Evolutionary conservation across 805 yeast genomes (phyloP).

Genomic region (Nakazawaea ishiwadae): DNA sequence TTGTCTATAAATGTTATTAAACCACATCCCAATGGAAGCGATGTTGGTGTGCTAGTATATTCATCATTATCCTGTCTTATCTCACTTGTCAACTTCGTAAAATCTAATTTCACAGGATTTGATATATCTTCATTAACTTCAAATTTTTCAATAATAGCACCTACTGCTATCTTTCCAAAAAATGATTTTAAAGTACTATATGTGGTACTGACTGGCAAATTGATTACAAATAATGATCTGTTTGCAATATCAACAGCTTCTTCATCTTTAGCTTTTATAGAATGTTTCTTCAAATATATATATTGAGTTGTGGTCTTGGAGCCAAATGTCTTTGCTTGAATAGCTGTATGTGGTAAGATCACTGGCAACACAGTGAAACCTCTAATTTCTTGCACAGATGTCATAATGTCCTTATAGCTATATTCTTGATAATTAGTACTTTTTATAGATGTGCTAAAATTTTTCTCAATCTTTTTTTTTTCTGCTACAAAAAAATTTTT

Average conservation of each 20-base stretch:
- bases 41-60: conserved; percentile 28
- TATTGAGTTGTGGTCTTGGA: conserved; percentile 42
- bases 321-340: conserved; percentile 14
- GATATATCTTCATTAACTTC: conserved; percentile 32
- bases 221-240: conserved; percentile 68
- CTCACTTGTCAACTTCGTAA: conserved; percentile 58
- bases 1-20: conserved; percentile 72
- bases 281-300: conserved; percentile 63
- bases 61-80: conserved; percentile 30
- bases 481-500: too few species aligned
- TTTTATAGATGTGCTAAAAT: too few species aligned
- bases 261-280: conserved; percentile 28
- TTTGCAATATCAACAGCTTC: conserved; percentile 38
- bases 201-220: conserved; percentile 64
- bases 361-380: conserved; percentile 54
- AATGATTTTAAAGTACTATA: conserved; percentile 48
- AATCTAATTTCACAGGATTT: conserved; percentile 42
- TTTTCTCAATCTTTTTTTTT: too few species aligned
- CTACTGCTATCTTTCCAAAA: conserved; percentile 56
- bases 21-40: conserved; percentile 70
- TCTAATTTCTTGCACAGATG: conserved; percentile 39
- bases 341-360: conserved; percentile 28
- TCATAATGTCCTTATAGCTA: neutral
- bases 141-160: conserved; percentile 52
- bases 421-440: too few species aligned